These are phyloP conservation scores for Neoarthrinium moseri DNA, from an alignment of 2,329 filamentous ascomycete genomes.

Conservation along the genomic window DNA sequence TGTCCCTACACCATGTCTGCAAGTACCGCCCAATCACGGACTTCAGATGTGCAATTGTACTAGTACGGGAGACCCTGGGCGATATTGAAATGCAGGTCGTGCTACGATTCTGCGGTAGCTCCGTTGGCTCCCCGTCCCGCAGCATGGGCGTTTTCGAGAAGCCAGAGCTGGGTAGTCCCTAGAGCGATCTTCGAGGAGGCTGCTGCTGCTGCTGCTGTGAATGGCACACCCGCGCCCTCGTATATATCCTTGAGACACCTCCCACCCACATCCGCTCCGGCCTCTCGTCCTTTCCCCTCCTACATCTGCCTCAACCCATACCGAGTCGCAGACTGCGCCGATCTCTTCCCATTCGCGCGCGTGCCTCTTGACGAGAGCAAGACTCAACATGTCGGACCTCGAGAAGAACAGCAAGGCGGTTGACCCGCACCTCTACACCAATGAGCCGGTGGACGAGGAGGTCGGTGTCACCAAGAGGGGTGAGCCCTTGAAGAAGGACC, in stretches of 20 bases:
- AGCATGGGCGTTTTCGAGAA: background rate
- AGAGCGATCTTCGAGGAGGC: background rate
- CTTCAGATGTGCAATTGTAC: background rate
- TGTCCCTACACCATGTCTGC: conserved; percentile 3
- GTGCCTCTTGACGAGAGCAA: background rate
- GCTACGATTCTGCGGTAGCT: background rate
- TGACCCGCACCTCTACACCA: conserved; percentile 15
- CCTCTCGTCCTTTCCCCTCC: background rate
- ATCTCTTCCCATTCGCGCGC: background rate
- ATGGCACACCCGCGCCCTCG: background rate
- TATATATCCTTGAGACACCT: conserved; percentile 10
- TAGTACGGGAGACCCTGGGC: conserved; percentile 2
- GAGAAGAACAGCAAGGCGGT: conserved; percentile 24
- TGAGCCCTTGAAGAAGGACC: conserved; percentile 31
- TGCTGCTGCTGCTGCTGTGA: background rate
- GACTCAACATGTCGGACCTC: conserved; percentile 22
- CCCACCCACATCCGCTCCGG: background rate
- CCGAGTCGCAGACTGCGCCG: conserved; percentile 1
- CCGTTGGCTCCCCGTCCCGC: background rate
- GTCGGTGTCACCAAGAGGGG: conserved; percentile 32
- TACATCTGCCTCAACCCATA: background rate
- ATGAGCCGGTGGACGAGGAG: conserved; percentile 29
- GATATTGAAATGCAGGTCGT: conserved; percentile 3
- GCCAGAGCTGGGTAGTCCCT: background rate
- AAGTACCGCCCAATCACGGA: background rate